Base-by-base conservation (phyloP, 2,329 filamentous ascomycete genomes). In the Sphaerulina vaccinii region DNA sequence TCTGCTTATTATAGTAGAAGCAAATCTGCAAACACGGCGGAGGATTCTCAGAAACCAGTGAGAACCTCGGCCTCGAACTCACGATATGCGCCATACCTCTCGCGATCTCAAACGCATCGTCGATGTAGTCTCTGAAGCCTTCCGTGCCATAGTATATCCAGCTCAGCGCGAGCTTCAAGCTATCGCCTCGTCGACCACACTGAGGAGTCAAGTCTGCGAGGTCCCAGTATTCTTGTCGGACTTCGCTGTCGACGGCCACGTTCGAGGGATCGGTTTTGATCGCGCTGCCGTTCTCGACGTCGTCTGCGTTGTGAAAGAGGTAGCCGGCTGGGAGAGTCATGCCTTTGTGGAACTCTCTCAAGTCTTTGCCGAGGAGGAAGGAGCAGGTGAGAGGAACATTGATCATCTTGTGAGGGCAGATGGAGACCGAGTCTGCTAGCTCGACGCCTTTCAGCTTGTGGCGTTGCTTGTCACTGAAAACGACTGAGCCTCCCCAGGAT, bases 351-450 rank as follows among this genome's bases (percentile, higher is more conserved):
- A 97, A 95, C 19, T 86, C 74, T 50, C 79, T 76, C 66, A 95
- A 72, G 67, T 97, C 91, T 1, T 81, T 80, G 0, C 83, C 85
- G 10, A 99, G 79, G 3, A 99, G 79, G 74, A 95, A 96, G 0
- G 87, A 91, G 73, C 91, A 97, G 0, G 91, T 96, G 35, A 95
- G 75, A 0, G 93, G 92, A 2, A 90, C 88, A 52, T 89, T 89
- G 67, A 97, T 81, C 93, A 97, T 97, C 74, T 97, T 97, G 74
- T 99, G 93, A 51, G 93, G 91, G 70, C 95, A 97, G 49, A 96
- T 81, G 1, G 90, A 89, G 33, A 97, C 76, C 11, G 84, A 89
- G 70, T 96, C 81, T 8, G 91, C 93, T 35, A 86, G 78, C 38
- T 90, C 79, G 2, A 80, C 76, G 11, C 92, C 92, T 1, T 74